Conservation (phyloP, 2,329 filamentous ascomycete genomes). For the Aureobasidium sp. region DNA sequence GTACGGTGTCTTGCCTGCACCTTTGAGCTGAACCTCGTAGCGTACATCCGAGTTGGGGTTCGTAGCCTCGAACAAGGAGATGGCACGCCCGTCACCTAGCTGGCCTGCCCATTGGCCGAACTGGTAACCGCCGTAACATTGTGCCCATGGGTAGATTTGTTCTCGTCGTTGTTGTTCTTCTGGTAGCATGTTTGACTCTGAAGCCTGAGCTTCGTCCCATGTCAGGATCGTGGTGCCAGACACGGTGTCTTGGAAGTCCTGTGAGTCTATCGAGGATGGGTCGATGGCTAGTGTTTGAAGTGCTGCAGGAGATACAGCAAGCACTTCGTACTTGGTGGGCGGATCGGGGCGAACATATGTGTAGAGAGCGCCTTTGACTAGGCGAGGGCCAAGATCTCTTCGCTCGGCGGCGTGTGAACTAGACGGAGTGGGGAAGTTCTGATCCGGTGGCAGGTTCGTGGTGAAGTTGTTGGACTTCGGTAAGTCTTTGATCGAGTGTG, state of each 20-base stretch:
- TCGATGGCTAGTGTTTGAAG: constrained; percentile 73
- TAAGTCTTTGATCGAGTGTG: constrained; percentile 39
- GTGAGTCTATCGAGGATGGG: constrained; percentile 55
- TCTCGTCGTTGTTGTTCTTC: constrained; percentile 50
- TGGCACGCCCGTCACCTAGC: constrained; percentile 87
- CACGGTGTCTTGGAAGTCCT: constrained; percentile 68
- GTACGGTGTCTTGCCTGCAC: constrained; percentile 87
- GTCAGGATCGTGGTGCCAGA: constrained; percentile 77
- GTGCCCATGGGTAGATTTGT: constrained; percentile 91
- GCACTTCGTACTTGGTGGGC: constrained; percentile 63
- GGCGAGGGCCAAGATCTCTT: constrained; percentile 65
- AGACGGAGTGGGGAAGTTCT: constrained; percentile 68
- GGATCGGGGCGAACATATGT: constrained; percentile 82
- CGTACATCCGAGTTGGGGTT: constrained; percentile 60
- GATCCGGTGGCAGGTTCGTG: constrained; percentile 62
- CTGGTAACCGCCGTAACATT: constrained; percentile 79
- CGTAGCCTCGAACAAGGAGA: constrained; percentile 84
- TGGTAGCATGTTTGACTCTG: constrained; percentile 15
- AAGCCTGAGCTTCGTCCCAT: constrained; percentile 52
- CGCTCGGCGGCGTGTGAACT: constrained; percentile 75
- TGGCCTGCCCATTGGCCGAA: constrained; percentile 88
- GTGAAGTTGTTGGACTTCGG: constrained; percentile 60
- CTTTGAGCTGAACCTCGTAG: constrained; percentile 92
- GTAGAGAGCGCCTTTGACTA: constrained; percentile 78
- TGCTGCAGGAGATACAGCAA: constrained; percentile 71